These are phyloP conservation scores for Graphilbum sp. DNA, from an alignment of 2,329 filamentous ascomycete species.

Conservation along the genomic window DNA sequence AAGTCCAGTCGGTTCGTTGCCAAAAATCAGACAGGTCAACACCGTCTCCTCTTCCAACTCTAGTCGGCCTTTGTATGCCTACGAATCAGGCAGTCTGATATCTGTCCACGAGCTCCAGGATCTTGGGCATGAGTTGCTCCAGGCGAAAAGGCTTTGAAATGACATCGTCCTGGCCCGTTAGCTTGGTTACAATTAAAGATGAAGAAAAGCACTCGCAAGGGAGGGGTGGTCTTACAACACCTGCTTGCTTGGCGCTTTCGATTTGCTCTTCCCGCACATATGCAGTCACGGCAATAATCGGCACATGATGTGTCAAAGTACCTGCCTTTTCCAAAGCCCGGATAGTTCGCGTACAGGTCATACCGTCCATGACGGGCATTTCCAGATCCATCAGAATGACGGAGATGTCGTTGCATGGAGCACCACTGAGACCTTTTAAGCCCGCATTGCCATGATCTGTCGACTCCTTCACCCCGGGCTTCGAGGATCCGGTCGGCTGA, in stretches of 20 bases:
- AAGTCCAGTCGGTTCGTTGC: no score
- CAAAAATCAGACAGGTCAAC: no score
- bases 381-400: slow-evolving; percentile 69
- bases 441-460: no score
- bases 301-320: slow-evolving; percentile 47
- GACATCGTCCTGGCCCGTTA: slow-evolving; percentile 43
- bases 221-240: slow-evolving; percentile 61
- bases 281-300: slow-evolving; percentile 69
- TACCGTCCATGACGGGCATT: slow-evolving; percentile 69
- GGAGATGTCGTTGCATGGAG: slow-evolving; percentile 42
- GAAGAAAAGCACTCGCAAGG: no score
- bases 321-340: slow-evolving; percentile 48
- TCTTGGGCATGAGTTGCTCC: slow-evolving; percentile 51
- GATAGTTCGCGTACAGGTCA: slow-evolving; percentile 55
- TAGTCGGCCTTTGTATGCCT: no score
- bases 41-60: no score
- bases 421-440: no score
- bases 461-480: no score
- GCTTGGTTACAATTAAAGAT: slow-evolving; percentile 9
- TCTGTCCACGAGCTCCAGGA: slow-evolving; percentile 36
- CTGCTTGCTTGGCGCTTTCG: slow-evolving; percentile 50
- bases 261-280: slow-evolving; percentile 65
- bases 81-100: slow-evolving; percentile 16
- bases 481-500: no score
- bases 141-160: slow-evolving; percentile 71